phyloP scores from a whole-genome alignment of 2,329 filamentous ascomycete genomes.

The Penicillium sp. region DNA sequence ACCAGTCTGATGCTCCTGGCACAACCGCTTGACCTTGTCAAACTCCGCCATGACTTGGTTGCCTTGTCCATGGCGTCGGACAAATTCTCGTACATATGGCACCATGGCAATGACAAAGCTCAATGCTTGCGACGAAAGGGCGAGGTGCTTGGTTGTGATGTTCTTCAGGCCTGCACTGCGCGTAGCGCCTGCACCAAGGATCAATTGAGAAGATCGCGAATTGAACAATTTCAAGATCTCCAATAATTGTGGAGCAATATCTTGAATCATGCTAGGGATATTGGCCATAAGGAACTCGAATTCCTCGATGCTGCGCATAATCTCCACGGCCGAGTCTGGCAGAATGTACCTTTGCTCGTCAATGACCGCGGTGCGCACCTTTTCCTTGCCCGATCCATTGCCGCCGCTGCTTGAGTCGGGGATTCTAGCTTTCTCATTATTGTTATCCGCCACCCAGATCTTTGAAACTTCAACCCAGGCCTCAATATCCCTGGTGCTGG shows the following conservation, averaged over 20 bases:
- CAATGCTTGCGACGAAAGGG: slow-evolving; percentile 82
- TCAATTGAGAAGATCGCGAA: slow-evolving; percentile 90
- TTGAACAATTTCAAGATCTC: slow-evolving; percentile 92
- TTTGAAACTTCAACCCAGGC: slow-evolving; percentile 51
- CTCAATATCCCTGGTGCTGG: slow-evolving; percentile 56
- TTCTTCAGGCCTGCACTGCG: slow-evolving; percentile 85
- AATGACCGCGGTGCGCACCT: slow-evolving; percentile 67
- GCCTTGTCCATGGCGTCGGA: slow-evolving; percentile 65
- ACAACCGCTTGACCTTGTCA: slow-evolving; percentile 75
- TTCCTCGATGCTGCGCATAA: slow-evolving; percentile 73
- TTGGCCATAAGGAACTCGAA: slow-evolving; percentile 78
- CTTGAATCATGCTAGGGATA: slow-evolving; percentile 82
- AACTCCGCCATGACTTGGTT: slow-evolving; percentile 70
- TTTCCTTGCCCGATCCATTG: slow-evolving; percentile 53
- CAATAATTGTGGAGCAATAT: slow-evolving; percentile 73
- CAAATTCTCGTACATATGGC: slow-evolving; percentile 86
- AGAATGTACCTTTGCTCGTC: slow-evolving; percentile 83
- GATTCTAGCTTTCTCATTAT: slow-evolving; percentile 19
- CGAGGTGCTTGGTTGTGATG: slow-evolving; percentile 92
- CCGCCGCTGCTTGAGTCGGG: slow-evolving; percentile 36
- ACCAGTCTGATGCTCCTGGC: slow-evolving; percentile 83
- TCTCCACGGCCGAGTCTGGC: slow-evolving; percentile 74
- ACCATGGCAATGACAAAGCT: slow-evolving; percentile 82
- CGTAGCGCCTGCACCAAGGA: slow-evolving; percentile 89
- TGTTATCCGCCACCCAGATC: slow-evolving; percentile 46